Evolutionary conservation across 2,329 filamentous ascomycete genomes (phyloP), one percentile per base, ranked within the genome.

Genomic region (Didymellaceae sp.): DNA sequence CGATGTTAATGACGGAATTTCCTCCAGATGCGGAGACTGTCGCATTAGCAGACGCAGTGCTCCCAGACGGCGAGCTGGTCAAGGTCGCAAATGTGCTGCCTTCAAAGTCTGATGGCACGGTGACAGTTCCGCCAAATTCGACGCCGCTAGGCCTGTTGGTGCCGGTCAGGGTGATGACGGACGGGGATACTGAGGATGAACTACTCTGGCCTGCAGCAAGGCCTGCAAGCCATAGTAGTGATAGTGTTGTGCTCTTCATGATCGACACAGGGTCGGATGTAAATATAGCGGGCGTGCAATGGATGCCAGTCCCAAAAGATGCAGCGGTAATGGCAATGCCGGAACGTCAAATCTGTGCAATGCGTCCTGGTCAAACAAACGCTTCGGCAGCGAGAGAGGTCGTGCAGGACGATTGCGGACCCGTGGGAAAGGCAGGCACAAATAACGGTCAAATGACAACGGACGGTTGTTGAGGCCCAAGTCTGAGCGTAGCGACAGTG

Each of bases 31-130:
- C 52, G 22, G 63, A 60, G 2, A 49, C 54, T 8, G 63, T 67
- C 8, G 52, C 55, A 32, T 71, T 72, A 6, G 59, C 39, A 4
- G 62, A 52, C 14, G 47, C 49, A 3, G 53, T 61, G 20, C 53
- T 62, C 14, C 53, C 48, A 24, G 43, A 64, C 13, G 44, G 40
- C 30, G 40, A 57, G 51, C 51, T 57, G 42, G 49, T 53, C 26
- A 61, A 25, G 24, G 66, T 65, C 22, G 55, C 57, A 35, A 70
- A 62, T 1, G 56, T 62, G 48, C 62, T 69, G 33, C 57, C 65
- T 24, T 65, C 53, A 44, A 70, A 68, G 38, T 67, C 61, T 8
- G 65, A 64, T 8, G 65, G 58, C 2, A 70, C 59, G 2, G 65
- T 65, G 25, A 69, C 54, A 0, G 58, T 58, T 7, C 67, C 63